Percentiles rank a stretch among this genome's conserved stretches.
Conservation (phyloP, 257 asterid species). For the Marsdenia floribunda region DNA sequence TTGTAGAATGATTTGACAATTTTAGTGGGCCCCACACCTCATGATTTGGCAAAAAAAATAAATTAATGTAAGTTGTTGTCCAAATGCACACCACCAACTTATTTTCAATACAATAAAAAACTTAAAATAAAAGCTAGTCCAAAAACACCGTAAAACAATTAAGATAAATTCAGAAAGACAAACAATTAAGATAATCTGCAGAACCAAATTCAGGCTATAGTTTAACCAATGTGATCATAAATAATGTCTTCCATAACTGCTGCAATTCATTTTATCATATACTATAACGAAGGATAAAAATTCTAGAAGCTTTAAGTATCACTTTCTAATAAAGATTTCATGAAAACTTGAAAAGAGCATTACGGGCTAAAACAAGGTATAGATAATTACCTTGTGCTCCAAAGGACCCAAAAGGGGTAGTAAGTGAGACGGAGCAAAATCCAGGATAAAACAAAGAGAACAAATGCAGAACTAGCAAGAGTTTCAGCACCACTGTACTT, state of each 20-base stretch:
- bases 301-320: background rate
- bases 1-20: no score
- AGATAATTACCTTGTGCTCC: constrained; percentile 79
- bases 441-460: constrained; percentile 65
- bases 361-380: background rate
- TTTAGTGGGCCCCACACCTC: no score
- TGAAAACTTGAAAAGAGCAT: constrained; percentile 1
- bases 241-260: background rate
- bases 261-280: constrained; percentile 5
- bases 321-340: background rate
- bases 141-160: no score
- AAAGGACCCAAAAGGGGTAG: constrained; percentile 83
- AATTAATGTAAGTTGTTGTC: no score
- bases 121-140: no score
- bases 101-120: no score
- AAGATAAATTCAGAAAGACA: no score
- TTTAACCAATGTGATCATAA: background rate
- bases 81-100: no score
- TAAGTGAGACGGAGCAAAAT: constrained; percentile 71
- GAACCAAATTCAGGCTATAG: background rate
- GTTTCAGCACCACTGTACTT: constrained; percentile 84
- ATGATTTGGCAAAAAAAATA: no score
- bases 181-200: background rate
- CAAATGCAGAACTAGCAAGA: constrained; percentile 71
- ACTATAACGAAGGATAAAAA: background rate